Percentiles rank a stretch among this genome's conserved stretches.
Evolutionary conservation across 371 early-diverging fungal species (phyloP).

Genomic region (Mortierella sp.): DNA sequence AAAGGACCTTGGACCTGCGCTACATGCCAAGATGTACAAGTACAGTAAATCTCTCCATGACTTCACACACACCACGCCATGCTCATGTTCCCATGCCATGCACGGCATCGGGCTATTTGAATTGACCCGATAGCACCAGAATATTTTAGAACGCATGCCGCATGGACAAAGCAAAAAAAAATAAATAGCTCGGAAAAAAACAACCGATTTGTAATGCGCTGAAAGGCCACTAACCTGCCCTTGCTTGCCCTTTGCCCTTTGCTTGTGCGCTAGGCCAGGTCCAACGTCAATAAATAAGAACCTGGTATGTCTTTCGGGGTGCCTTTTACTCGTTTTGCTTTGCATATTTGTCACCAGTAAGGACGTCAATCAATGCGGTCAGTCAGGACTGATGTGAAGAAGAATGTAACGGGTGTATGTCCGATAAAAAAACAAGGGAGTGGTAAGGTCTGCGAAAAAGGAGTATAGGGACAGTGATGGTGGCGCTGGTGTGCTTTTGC

Average conservation of each 20-base stretch:
- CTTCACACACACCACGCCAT: background rate
- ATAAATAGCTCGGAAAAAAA: conserved; percentile 4
- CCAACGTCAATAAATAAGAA: too few species aligned
- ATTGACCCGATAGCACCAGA: background rate
- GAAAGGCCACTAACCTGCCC: background rate
- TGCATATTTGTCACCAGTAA: background rate
- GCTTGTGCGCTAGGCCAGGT: background rate
- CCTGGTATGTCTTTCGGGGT: too few species aligned
- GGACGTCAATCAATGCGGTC: background rate
- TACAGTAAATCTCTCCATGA: background rate
- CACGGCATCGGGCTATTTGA: background rate
- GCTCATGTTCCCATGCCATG: background rate
- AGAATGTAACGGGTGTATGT: background rate
- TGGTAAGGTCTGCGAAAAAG: background rate
- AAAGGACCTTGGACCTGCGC: background rate
- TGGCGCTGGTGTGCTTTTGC: background rate
- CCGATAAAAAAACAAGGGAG: background rate
- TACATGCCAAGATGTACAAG: background rate
- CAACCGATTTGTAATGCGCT: background rate
- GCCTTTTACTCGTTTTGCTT: background rate
- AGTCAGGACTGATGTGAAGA: background rate
- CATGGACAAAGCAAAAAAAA: background rate
- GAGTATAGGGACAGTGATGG: background rate
- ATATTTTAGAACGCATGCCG: background rate
- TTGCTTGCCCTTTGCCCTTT: background rate